Base-by-base conservation (phyloP, 129 eudicot genomes). In the Deinandra increscens region DNA sequence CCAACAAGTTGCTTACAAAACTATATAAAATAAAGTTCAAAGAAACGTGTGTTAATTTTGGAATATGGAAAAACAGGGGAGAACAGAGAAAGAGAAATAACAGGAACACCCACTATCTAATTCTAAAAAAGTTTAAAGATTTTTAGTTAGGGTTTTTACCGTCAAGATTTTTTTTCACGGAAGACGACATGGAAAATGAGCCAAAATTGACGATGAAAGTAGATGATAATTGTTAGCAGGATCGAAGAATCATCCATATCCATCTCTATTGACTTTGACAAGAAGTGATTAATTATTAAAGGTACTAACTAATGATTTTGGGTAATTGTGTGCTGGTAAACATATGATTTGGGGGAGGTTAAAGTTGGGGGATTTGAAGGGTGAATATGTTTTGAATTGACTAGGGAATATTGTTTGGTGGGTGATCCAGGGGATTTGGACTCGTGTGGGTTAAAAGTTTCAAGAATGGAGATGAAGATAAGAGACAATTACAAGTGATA, bases 151-250 rank as follows among this genome's bases (percentile, higher is more conserved):
- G 82, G 66, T 48, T 79, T 60, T 74, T 68, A 70, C 83, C 84
- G 58, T 73, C 78, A 65, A 73, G 82, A 8, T 60, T 73, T 74
- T 60, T 73, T 74, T 51, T 79, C 80, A 50, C 77, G 77, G 13
- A 60, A 83, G 62, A 77, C 65, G 49, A 85, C 81, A 71, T 75
- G 71, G 75, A 70, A 71, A 41, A 85, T 77, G 45, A 63, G 81
- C 85, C 87, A 86, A 69, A 72, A 73, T 63, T 69, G 84, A 66
- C 72, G 83, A 36, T 76, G 20, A n/a, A n/a, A n/a, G 59, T 50
- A 58, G 81, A 73, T 77, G 81, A 73, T 77, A 68, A 83, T 60
- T 33, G 54, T 31, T 41, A 59, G 74, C 76, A 79, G 70, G 9
- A 75, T 79, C 81, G 74, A 75, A 78, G 78, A 66, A 79, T 39